phyloP scores from a whole-genome alignment of 306 rosid genomes.

The Pterocarpus santalinus region DNA sequence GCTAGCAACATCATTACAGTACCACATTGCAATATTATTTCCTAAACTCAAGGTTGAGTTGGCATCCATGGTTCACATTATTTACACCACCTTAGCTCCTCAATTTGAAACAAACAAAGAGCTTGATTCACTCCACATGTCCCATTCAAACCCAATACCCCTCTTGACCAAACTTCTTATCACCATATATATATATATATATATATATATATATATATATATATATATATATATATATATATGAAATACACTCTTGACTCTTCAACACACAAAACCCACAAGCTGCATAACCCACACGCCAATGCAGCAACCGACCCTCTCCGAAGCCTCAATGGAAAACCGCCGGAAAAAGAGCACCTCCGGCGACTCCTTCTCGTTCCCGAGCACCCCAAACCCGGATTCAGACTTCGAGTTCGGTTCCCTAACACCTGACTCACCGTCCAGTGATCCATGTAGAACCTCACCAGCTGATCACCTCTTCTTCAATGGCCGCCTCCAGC shows the following conservation, averaged over 20 bases:
- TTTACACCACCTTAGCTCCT: conserved; percentile 24
- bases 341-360: conserved; percentile 49
- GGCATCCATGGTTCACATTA: conserved; percentile 46
- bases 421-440: conserved; percentile 73
- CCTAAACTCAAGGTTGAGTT: conserved; percentile 43
- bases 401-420: conserved; percentile 79
- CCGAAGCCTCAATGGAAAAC: conserved; percentile 51
- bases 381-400: conserved; percentile 67
- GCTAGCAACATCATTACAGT: conserved; percentile 47
- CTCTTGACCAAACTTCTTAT: background rate
- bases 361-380: conserved; percentile 75
- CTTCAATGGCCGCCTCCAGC: conserved; percentile 84
- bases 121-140: conserved; percentile 44
- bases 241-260: background rate
- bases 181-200: background rate
- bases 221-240: background rate
- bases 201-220: background rate
- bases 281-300: background rate
- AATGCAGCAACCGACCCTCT: background rate
- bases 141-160: conserved; percentile 15
- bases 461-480: conserved; percentile 92
- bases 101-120: conserved; percentile 41
- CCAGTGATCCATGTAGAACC: conserved; percentile 57
- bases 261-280: conserved; percentile 15
- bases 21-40: conserved; percentile 32